phyloP scores from a whole-genome alignment of 306 rosid species.

The Dicorynia guianensis region DNA sequence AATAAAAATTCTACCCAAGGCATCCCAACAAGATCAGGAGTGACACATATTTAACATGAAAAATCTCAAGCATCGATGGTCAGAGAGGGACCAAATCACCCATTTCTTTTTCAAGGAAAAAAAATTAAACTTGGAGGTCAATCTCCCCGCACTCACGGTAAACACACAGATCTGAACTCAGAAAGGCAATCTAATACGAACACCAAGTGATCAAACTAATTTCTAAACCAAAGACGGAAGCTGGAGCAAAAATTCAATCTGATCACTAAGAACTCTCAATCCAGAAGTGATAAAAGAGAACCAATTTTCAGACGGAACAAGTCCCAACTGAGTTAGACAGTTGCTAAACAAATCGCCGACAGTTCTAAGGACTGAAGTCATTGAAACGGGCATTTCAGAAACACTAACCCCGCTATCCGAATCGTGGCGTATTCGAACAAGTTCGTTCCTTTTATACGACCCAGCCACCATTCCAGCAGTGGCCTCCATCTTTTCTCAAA shows the following conservation, averaged over 20 bases:
- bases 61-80: background rate
- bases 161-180: slow-evolving; percentile 30
- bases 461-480: slow-evolving; percentile 82
- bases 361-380: background rate
- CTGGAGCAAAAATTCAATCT: background rate
- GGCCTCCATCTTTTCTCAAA: slow-evolving; percentile 58
- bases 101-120: background rate
- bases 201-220: background rate
- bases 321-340: slow-evolving; percentile 5
- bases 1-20: background rate
- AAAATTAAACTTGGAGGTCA: slow-evolving; percentile 15
- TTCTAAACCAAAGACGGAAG: background rate
- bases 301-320: background rate
- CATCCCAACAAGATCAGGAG: slow-evolving; percentile 2
- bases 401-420: slow-evolving; percentile 71
- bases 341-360: background rate
- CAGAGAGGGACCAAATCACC: background rate
- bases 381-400: background rate
- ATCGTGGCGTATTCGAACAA: slow-evolving; percentile 82
- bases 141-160: background rate
- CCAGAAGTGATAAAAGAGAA: background rate
- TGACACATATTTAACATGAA: slow-evolving; percentile 1
- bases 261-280: slow-evolving; percentile 2
- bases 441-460: slow-evolving; percentile 73
- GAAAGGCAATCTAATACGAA: background rate